Percentiles rank a stretch among this genome's conserved stretches.
These are phyloP conservation scores for Sequoiadendron giganteum DNA, from an alignment of 75 land plant genomes.

Conservation along the genomic window DNA sequence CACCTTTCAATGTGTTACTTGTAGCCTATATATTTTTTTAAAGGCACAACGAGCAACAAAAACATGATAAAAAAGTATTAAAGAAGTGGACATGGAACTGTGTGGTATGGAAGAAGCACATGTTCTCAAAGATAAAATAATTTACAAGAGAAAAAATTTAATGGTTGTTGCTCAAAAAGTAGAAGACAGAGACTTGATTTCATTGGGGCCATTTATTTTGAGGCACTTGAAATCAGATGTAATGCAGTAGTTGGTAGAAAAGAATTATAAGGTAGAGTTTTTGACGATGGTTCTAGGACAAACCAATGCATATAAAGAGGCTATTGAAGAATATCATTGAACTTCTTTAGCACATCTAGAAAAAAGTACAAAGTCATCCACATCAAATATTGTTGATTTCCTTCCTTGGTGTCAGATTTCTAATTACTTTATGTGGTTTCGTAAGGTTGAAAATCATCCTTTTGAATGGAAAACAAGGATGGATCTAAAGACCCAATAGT, in stretches of 20 bases:
- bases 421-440: conserved; percentile 90
- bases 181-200: conserved; percentile 75
- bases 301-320: conserved; percentile 75
- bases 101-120: too few relatives aligned
- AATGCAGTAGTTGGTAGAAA: conserved; percentile 94
- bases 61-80: too few relatives aligned
- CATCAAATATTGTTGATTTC: conserved; percentile 24
- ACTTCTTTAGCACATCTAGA: conserved; percentile 53
- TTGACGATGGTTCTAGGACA: too few relatives aligned
- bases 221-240: conserved; percentile 96
- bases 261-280: conserved; percentile 84
- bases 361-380: conserved; percentile 24
- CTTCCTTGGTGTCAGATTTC: conserved; percentile 88
- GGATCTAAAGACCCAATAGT: too few relatives aligned
- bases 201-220: conserved; percentile 88
- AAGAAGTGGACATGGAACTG: too few relatives aligned
- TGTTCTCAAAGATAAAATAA: too few relatives aligned
- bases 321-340: conserved; percentile 82
- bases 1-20: too few relatives aligned
- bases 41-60: too few relatives aligned
- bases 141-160: too few relatives aligned
- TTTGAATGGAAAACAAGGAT: too few relatives aligned
- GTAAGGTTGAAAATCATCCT: conserved; percentile 99
- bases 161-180: conserved; percentile 3
- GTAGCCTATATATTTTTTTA: too few relatives aligned